Base-by-base conservation (phyloP, 352 stramenopile genomes). In the Lagenidium giganteum region DNA sequence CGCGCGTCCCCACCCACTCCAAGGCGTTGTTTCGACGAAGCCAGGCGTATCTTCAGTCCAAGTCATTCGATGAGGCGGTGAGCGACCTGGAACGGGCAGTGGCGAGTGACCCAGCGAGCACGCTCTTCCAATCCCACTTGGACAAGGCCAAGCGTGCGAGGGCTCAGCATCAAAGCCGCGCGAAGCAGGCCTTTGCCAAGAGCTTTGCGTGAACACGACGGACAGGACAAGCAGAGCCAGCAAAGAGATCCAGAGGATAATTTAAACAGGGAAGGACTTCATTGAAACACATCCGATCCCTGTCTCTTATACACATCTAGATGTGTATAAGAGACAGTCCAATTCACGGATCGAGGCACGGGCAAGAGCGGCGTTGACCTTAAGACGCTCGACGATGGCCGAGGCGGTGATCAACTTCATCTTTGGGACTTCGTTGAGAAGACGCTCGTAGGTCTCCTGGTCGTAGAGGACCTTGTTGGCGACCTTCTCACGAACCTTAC, bases 371-470 rank as follows among this genome's bases (percentile, higher is more conserved):
- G 93, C 96, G 65, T 96, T 98, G 54, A 99, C 89, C 91, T 99
- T 99, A 40, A 99, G 88, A 51, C 97, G 95, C 77, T 99, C 97
- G 42, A 99, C 96, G 40, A 99, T 93, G 56, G 93, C 82, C 39
- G 95, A 98, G 49, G 97, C 93, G 42, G 97, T 99, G 79, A 99
- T 99, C 32, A 99, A 79, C 88, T 99, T 99, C 97, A 99, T 99
- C 87, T 99, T 99, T 41, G 97, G 97, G 28, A 99, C 93, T 70
- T 99, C 96, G 42, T 87, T 84, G 33, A 98, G 76, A 54, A 99
- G 84, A 62, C 96, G 89, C 56, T 99, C 93, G 75, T 98, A 99
- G 58, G 96, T 95, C 73, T 99, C 95, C 87, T 99, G 97, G 70
- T 98, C 95, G 77, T 99, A 99, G 47, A 99, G 81, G 34, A 99